Base-by-base conservation (phyloP, 768 basidiomycete species). In the Mycena alexandri region DNA sequence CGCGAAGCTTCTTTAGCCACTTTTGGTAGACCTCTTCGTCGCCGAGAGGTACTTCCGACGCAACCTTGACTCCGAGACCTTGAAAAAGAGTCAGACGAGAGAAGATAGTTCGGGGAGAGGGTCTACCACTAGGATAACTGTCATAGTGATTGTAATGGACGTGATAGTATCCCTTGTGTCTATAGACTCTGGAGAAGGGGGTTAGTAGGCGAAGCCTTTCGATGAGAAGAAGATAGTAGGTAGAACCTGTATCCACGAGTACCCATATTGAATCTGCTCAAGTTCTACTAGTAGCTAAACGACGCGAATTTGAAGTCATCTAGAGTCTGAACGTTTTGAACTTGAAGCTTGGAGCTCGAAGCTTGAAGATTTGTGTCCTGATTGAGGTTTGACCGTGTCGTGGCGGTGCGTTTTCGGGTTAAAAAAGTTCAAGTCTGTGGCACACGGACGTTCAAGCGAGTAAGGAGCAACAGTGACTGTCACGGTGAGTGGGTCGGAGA, bases 91-190 rank as follows among this genome's bases (percentile, higher is more conserved):
- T 29, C 16, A 53, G 25, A 53, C 7, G 10, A 53, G 5, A 44
- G 4, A 2, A 38, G 19, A 19, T 22, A 3, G 38, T 24, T 29
- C 29, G 3, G n/a, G 16, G 22, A 41, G 38, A 13, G 24, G 42
- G 29, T 14, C 67, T 8, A 68, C 67, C 29, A 11, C 5, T 5
- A 12, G 75, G 78, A 58, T 76, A 75, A 12, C 66, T 71, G 60
- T 78, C 73, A 7, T 25, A 70, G 52, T 67, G 63, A 51, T 71
- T 68, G 47, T 73, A 76, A 29, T 58, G 51, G 4, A 72, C 44
- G 47, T 72, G 72, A 34, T 72, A 76, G 13, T 42, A 58, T 17
- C 73, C 70, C 70, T 70, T 67, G 69, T 73, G 62, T 63, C 73
- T 69, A 68, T 72, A 70, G 21, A 72, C 59, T 29, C 63, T 68